Evolutionary conservation across 306 rosid species (phyloP).

Genomic region (Adenanthera pavonina): DNA sequence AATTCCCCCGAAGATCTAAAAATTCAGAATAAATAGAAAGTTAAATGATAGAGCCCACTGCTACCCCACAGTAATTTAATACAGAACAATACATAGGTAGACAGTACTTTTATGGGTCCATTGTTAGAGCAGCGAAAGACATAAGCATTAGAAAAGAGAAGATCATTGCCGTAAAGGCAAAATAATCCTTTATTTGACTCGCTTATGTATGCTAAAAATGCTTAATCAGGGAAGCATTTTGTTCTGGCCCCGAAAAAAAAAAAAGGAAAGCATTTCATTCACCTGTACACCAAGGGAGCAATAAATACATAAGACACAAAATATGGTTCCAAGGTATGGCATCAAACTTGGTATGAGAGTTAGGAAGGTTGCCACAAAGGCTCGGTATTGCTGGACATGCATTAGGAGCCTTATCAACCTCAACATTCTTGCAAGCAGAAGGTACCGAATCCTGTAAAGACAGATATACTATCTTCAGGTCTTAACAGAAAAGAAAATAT

Average conservation of each 20-base stretch:
- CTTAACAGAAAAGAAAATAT: constrained; percentile 25
- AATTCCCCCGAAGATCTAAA: constrained; percentile 87
- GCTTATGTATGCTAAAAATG: constrained; percentile 24
- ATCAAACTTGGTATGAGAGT: constrained; percentile 95
- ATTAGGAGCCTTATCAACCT: constrained; percentile 89
- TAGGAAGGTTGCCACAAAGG: constrained; percentile 89
- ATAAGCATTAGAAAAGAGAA: constrained; percentile 26
- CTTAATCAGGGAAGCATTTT: not conserved
- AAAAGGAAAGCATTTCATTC: constrained; percentile 37
- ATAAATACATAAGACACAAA: constrained; percentile 81
- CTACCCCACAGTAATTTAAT: not conserved
- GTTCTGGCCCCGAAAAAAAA: not conserved
- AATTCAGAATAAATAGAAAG: constrained; percentile 20
- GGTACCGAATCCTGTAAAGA: constrained; percentile 92
- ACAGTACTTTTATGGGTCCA: not conserved
- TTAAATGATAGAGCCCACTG: not conserved
- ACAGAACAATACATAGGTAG: not conserved
- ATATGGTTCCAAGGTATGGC: constrained; percentile 96
- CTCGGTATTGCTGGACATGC: constrained; percentile 80
- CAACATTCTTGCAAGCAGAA: constrained; percentile 91
- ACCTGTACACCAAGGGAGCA: constrained; percentile 96
- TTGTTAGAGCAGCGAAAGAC: constrained; percentile 2
- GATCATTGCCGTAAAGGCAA: constrained; percentile 11
- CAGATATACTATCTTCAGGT: constrained; percentile 13
- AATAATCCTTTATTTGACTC: constrained; percentile 32